Evolutionary conservation across 495 filamentous ascomycete genomes (phyloP).

Genomic region (Rhizodiscina lignyota): DNA sequence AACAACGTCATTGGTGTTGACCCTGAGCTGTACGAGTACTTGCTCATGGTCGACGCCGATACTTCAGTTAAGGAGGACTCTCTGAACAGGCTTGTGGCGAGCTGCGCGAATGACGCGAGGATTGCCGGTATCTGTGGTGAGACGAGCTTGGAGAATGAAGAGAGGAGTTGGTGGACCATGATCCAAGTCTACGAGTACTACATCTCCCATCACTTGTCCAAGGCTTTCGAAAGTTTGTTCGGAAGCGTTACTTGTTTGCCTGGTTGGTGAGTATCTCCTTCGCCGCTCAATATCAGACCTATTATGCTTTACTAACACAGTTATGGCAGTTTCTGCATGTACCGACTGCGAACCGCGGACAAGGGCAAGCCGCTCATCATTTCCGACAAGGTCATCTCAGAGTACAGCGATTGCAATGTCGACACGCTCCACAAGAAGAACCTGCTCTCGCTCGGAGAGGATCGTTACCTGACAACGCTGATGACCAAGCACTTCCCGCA

Average conservation of each 20-base stretch:
- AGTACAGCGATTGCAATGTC: constrained; percentile 74
- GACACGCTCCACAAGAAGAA: constrained; percentile 99
- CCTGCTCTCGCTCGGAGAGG: constrained; percentile 81
- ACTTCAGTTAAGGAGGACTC: constrained; percentile 89
- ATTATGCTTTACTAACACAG: constrained; percentile 6
- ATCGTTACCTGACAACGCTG: constrained; percentile 91
- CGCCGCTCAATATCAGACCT: background rate
- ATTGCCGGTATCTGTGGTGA: constrained; percentile 97
- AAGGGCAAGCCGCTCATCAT: constrained; percentile 86
- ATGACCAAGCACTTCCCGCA: constrained; percentile 95
- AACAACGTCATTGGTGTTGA: constrained; percentile 98
- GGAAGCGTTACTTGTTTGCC: constrained; percentile 95
- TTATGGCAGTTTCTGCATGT: constrained; percentile 81
- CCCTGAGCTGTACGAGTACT: constrained; percentile 91
- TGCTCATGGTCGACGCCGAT: constrained; percentile 96
- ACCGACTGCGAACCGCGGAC: constrained; percentile 83
- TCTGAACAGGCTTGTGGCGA: constrained; percentile 79
- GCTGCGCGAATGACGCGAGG: constrained; percentile 84
- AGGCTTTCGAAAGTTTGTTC: constrained; percentile 91
- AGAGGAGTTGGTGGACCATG: constrained; percentile 96
- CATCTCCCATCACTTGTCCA: constrained; percentile 85
- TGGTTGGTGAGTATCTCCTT: constrained; percentile 61
- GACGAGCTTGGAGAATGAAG: constrained; percentile 89
- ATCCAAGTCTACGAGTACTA: constrained; percentile 99
- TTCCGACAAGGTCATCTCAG: constrained; percentile 65